phyloP scores from a whole-genome alignment of 371 early-diverging fungal species.

The Parasitella parasitica region DNA sequence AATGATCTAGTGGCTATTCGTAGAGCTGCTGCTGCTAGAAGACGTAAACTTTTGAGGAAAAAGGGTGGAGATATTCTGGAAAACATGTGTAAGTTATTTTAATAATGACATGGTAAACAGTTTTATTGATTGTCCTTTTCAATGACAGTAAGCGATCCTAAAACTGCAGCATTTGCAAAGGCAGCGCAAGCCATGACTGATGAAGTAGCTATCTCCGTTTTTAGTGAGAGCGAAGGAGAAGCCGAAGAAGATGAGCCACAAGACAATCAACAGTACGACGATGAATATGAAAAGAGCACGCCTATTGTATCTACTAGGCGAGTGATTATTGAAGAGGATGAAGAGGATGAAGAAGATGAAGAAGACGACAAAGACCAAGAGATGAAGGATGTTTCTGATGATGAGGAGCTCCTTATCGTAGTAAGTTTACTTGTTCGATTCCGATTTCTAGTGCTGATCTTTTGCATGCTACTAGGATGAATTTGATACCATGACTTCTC shows the following conservation, averaged over 20 bases:
- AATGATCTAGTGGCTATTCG: slow-evolving; percentile 41
- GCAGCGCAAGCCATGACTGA: slow-evolving; percentile 32
- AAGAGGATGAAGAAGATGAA: slow-evolving; percentile 16
- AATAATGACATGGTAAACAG: not conserved
- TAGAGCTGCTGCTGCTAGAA: slow-evolving; percentile 32
- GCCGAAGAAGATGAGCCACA: slow-evolving; percentile 1
- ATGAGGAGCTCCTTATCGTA: slow-evolving; percentile 9
- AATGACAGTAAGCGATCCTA: slow-evolving; percentile 33
- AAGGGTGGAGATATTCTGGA: slow-evolving; percentile 31
- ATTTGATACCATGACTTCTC: slow-evolving; percentile 7
- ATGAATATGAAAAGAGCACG: slow-evolving; percentile 2
- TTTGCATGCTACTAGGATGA: not conserved
- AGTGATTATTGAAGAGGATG: slow-evolving; percentile 16
- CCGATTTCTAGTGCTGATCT: not conserved
- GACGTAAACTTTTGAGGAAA: slow-evolving; percentile 29
- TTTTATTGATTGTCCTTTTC: not conserved
- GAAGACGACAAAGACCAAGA: slow-evolving; percentile 1
- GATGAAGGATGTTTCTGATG: slow-evolving; percentile 8
- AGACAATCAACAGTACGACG: slow-evolving; percentile 5
- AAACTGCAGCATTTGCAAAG: slow-evolving; percentile 51
- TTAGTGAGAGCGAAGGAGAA: slow-evolving; percentile 37
- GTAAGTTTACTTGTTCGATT: not conserved
- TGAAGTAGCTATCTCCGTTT: slow-evolving; percentile 11
- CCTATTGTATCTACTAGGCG: not conserved
- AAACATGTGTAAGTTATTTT: slow-evolving; percentile 24